Conservation (phyloP, 768 basidiomycete genomes). For the Tricholoma flavovirens region DNA sequence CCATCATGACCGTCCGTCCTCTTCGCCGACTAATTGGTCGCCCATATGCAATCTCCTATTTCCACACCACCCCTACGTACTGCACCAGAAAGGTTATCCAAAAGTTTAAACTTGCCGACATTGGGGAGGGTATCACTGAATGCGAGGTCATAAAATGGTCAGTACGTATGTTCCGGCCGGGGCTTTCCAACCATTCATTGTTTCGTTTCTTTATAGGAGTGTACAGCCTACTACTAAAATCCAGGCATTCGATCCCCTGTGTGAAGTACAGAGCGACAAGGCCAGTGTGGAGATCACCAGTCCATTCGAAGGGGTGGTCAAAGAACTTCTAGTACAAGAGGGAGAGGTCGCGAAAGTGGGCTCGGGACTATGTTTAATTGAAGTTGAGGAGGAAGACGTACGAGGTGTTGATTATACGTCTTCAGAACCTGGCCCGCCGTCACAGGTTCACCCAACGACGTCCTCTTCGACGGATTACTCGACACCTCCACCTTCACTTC, state of each 20-base stretch:
- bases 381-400: constrained; percentile 58
- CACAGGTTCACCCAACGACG: constrained; percentile 3
- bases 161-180: constrained; percentile 30
- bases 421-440: constrained; percentile 7
- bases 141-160: constrained; percentile 87
- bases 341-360: constrained; percentile 86
- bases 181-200: constrained; percentile 1
- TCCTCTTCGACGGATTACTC: constrained; percentile 1
- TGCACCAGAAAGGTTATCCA: constrained; percentile 35
- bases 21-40: constrained; percentile 28
- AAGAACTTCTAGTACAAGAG: constrained; percentile 68
- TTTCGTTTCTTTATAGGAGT: constrained; percentile 40
- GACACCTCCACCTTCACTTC: background rate
- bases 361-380: constrained; percentile 69
- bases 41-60: constrained; percentile 20
- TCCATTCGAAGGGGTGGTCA: constrained; percentile 74
- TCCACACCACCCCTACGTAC: constrained; percentile 26
- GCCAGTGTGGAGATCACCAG: constrained; percentile 89
- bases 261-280: constrained; percentile 88
- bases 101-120: constrained; percentile 75
- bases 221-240: constrained; percentile 48
- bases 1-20: constrained; percentile 30
- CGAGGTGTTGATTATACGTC: constrained; percentile 9
- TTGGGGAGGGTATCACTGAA: constrained; percentile 89
- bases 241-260: constrained; percentile 64